Evolutionary conservation across 805 yeast species (phyloP), one percentile per base, ranked within the genome.

Genomic region (Yarrowia sp.): DNA sequence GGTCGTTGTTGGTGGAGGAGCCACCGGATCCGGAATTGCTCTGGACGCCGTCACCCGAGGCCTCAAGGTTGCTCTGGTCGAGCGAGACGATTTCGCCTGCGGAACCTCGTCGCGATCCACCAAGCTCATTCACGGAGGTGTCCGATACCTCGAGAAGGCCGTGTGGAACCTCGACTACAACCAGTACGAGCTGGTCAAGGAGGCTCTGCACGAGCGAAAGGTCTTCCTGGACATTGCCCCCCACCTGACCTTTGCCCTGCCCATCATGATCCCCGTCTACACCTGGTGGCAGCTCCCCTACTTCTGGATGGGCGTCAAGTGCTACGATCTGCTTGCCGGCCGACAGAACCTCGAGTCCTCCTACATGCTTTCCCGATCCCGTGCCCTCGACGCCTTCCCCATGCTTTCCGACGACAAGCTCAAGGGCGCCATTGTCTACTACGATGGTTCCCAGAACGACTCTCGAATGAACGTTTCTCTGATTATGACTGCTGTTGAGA

Each of bases 101-200:
- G 97, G 97, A 50, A 94, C 98, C 15, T 90, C 97, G 9, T 92
- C 97, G 43, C 90, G 92, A 75, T 90, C 97, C 15, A 93, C 98
- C 61, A 93, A 93, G 81, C 90, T 93, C 88, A 97, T 97, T 53
- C 98, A 93, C 77, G 98, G 98, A 73, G 98, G 98, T 78, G 97
- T 93, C 52, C 84, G 98, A 75, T 93, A 93, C 79, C 84, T 93
- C 75, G 98, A 93, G 78, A 93, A 93, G 82, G 98, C 98, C 48
- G 87, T 93, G 75, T 92, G 92, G 86, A 92, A 92, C 81, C 84
- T 93, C 66, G 92, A 96, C 69, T 92, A 91, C 79, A 94, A 88
- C 70, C 98, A 93, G 82, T 83, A 90, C 79, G 91, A 90, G 79
- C 83, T 92, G 74, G 97, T 92, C 72, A 89, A 90, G 74, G 97